Conservation (phyloP, 768 basidiomycete genomes). For the Exidia glandulosa region DNA sequence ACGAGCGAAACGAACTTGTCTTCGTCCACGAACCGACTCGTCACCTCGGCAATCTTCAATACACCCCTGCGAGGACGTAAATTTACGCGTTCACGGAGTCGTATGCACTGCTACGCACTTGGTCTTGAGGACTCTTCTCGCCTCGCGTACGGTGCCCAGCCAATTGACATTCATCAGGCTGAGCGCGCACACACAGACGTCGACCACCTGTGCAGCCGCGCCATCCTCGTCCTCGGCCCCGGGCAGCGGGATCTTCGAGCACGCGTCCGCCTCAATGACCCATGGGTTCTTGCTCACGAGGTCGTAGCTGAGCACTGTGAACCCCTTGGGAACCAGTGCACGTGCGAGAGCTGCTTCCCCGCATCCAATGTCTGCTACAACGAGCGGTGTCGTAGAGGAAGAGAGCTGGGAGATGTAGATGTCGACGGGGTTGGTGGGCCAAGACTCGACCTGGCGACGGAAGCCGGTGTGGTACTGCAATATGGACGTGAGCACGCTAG, state of each 20-base stretch:
- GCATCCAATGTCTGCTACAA: slow-evolving; percentile 91
- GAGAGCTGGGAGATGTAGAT: slow-evolving; percentile 62
- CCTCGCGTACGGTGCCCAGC: slow-evolving; percentile 82
- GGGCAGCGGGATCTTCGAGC: slow-evolving; percentile 69
- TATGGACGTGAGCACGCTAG: neutral
- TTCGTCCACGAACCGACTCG: slow-evolving; percentile 65
- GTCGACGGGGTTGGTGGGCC: slow-evolving; percentile 91
- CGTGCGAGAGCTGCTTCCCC: slow-evolving; percentile 86
- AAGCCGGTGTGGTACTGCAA: slow-evolving; percentile 86
- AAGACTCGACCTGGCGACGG: slow-evolving; percentile 78
- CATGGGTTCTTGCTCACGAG: slow-evolving; percentile 62
- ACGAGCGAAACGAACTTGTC: slow-evolving; percentile 59
- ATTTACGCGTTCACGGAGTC: neutral
- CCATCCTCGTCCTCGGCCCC: slow-evolving; percentile 45
- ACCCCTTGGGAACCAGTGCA: slow-evolving; percentile 54
- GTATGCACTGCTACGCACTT: slow-evolving; percentile 47
- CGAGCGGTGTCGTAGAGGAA: slow-evolving; percentile 48
- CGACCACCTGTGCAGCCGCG: slow-evolving; percentile 68
- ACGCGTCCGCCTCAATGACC: slow-evolving; percentile 87
- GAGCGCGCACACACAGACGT: slow-evolving; percentile 86
- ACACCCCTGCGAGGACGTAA: slow-evolving; percentile 44
- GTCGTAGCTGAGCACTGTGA: slow-evolving; percentile 69
- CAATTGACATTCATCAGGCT: slow-evolving; percentile 98
- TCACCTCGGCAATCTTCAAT: slow-evolving; percentile 81
- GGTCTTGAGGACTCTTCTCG: slow-evolving; percentile 76